Base-by-base conservation (phyloP, 345 rosid genomes). In the Raphanus sativus region DNA sequence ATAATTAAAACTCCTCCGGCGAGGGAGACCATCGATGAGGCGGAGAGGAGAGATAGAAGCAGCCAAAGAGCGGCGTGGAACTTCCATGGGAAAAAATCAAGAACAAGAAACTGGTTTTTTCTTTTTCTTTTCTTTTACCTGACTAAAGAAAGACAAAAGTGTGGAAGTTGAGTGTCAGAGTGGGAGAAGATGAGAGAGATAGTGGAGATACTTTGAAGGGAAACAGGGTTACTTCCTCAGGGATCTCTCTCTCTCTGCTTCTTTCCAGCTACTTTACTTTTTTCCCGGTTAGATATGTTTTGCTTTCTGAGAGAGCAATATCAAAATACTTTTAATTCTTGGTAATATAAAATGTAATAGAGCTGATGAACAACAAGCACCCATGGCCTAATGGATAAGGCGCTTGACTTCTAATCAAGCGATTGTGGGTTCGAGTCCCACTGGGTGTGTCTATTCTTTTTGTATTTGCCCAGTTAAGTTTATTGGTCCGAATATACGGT, bases 1-100 rank as follows among this genome's bases (percentile, higher is more conserved):
- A 61, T 92, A 94, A 17, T 82, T 72, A 28, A 86, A 83, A 67
- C 81, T 85, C 48, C 65, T 75, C 5, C 77, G 83, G 54, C 83
- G 62, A 1, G 88, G 79, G 61, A 78, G 34, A 2, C 86, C 88
- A 61, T 83, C 84, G n/a, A 85, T 79, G 7, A 78, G 15, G 7
- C 61, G 67, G 70, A 80, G 80, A 32, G 90, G 82, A 50, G 84
- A 75, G 26, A 82, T 77, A 25, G 90, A 79, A 67, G 83, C 77
- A 7, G 87, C 67, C 0, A 73, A 26, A 2, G 91, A 86, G 32
- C 83, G 82, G 42, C 88, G 89, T 8, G 77, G 87, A 25, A 74
- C 82, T 5, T 80, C 82, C 82, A 80, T 80, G 6, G 66, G 7
- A 36, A 4, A 36, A 50, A 28, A 36, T 29, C 59, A 36, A 63